Percentiles rank a stretch among this genome's conserved stretches.
These are phyloP conservation scores for Coemansia sp. DNA, from an alignment of 192 early-diverging fungal species.

Conservation along the genomic window DNA sequence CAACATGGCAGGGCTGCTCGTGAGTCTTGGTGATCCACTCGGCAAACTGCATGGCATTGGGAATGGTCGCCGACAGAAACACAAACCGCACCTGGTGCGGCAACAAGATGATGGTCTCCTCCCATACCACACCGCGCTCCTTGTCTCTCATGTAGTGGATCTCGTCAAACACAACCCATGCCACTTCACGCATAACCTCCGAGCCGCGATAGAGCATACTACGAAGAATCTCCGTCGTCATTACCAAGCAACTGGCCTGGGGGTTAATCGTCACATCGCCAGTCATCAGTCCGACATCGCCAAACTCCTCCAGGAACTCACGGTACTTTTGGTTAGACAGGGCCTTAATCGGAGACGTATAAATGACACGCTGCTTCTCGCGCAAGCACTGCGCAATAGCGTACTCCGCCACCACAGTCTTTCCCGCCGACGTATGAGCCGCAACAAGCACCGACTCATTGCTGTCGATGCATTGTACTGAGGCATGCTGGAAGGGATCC, in stretches of 20 bases:
- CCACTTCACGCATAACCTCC: slow-evolving; percentile 94
- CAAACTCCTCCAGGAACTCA: slow-evolving; percentile 94
- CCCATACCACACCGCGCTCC: slow-evolving; percentile 99
- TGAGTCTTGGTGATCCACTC: slow-evolving; percentile 98
- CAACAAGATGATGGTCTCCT: slow-evolving; percentile 95
- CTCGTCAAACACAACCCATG: slow-evolving; percentile 99
- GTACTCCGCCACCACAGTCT: slow-evolving; percentile 99
- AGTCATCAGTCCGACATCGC: slow-evolving; percentile 98
- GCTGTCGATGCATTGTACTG: slow-evolving; percentile 87
- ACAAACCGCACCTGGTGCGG: slow-evolving; percentile 92
- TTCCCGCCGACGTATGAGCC: slow-evolving; percentile 97
- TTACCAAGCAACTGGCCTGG: slow-evolving; percentile 88
- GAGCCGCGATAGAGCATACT: slow-evolving; percentile 97
- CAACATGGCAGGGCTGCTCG: slow-evolving; percentile 97
- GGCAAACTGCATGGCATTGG: slow-evolving; percentile 98
- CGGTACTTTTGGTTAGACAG: slow-evolving; percentile 98
- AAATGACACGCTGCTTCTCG: slow-evolving; percentile 93
- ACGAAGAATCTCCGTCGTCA: slow-evolving; percentile 99
- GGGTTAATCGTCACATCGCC: slow-evolving; percentile 98
- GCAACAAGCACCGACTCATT: slow-evolving; percentile 94
- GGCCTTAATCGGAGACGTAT: slow-evolving; percentile 98
- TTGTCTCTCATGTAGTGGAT: slow-evolving; percentile 98
- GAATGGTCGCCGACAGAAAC: slow-evolving; percentile 97
- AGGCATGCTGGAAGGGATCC: slow-evolving; percentile 94
- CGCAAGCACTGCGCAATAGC: slow-evolving; percentile 90